Evolutionary conservation across 2,329 filamentous ascomycete species (phyloP).

Genomic region (Diaporthe caulivora): DNA sequence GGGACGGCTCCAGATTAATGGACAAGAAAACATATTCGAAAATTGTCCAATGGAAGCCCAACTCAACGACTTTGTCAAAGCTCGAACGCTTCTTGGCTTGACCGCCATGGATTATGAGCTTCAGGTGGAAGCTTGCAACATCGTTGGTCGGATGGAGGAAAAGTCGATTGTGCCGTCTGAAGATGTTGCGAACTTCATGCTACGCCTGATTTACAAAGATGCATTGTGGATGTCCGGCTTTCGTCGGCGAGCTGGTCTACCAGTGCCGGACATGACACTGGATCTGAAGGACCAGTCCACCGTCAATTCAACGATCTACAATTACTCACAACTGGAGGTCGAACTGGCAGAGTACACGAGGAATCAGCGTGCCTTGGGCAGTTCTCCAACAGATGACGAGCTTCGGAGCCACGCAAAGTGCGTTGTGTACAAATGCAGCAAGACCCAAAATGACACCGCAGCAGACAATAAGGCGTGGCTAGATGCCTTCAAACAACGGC

Average conservation of each 20-base stretch:
- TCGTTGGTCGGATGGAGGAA: conserved; percentile 69
- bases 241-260: conserved; percentile 67
- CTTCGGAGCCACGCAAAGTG: conserved; percentile 69
- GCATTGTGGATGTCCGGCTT: conserved; percentile 69
- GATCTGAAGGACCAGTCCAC: conserved; percentile 66
- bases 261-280: conserved; percentile 61
- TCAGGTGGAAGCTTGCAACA: conserved; percentile 69
- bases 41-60: conserved; percentile 67
- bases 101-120: conserved; percentile 71
- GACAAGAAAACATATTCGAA: conserved; percentile 69
- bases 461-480: conserved; percentile 70
- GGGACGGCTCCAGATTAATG: conserved; percentile 66
- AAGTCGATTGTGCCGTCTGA: conserved; percentile 63
- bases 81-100: conserved; percentile 66
- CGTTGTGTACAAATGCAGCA: conserved; percentile 73
- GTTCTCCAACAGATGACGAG: conserved; percentile 65
- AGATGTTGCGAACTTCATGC: conserved; percentile 66
- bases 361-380: conserved; percentile 57
- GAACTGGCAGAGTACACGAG: conserved; percentile 68
- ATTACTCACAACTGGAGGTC: conserved; percentile 66
- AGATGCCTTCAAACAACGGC: conserved; percentile 63
- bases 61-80: conserved; percentile 65
- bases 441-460: conserved; percentile 74
- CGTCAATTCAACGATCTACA: conserved; percentile 72
- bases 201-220: conserved; percentile 63